phyloP scores from a whole-genome alignment of 805 yeast genomes.

The Suhomyces canberraensis region DNA sequence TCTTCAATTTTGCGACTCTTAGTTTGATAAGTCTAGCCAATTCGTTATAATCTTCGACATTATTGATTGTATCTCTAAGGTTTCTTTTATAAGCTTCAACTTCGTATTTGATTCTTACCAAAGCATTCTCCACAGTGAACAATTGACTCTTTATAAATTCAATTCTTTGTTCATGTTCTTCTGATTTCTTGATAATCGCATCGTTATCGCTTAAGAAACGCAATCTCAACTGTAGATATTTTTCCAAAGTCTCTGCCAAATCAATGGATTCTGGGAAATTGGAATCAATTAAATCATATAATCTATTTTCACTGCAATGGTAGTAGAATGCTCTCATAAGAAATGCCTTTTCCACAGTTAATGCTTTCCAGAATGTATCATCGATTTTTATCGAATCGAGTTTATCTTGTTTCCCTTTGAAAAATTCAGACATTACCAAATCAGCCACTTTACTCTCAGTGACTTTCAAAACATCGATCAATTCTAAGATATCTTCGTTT shows the following conservation, averaged over 20 bases:
- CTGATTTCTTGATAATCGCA: conserved; percentile 17
- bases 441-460: conserved; percentile 66
- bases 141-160: conserved; percentile 15
- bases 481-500: conserved; percentile 66
- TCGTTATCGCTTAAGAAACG: conserved; percentile 20
- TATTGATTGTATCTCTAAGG: conserved; percentile 7
- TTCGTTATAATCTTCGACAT: conserved; percentile 13
- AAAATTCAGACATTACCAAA: conserved; percentile 60
- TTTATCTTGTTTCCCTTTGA: conserved; percentile 61
- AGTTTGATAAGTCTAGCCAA: conserved; percentile 11
- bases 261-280: conserved; percentile 78
- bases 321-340: conserved; percentile 64
- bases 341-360: conserved; percentile 75
- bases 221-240: conserved; percentile 51
- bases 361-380: conserved; percentile 62
- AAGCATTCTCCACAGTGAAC: conserved; percentile 15
- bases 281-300: conserved; percentile 56
- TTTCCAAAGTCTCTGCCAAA: conserved; percentile 56
- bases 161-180: conserved; percentile 13
- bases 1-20: conserved; percentile 13
- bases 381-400: conserved; percentile 57
- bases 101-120: conserved; percentile 18
- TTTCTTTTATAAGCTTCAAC: conserved; percentile 13
- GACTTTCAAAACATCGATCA: conserved; percentile 70
- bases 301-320: conserved; percentile 55